Evolutionary conservation across 2,329 filamentous ascomycete species (phyloP), one percentile per base, ranked within the genome.

Genomic region (Alternaria panax): DNA sequence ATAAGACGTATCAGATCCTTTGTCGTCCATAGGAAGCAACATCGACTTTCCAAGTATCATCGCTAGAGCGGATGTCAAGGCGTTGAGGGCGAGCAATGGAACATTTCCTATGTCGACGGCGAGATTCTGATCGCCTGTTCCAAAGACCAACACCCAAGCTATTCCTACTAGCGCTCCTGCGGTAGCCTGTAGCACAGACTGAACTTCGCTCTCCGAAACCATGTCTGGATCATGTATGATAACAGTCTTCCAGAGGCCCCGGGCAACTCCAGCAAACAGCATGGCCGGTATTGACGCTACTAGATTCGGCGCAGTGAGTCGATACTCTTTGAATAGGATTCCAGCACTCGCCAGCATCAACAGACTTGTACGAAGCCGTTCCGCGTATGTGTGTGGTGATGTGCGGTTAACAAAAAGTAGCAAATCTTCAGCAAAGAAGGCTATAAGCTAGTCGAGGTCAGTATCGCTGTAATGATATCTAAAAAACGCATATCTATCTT

Each of bases 281-380:
- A 69, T 67, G 14, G 68, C 66, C 4, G 57, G 59, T 14, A 75
- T 67, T 2, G 65, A 59, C 16, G 62, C 59, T 20, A 65, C 42
- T 4, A 76, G 55, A 8, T 47, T 60, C 7, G 66, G 58, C 12
- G 67, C 60, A 9, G 54, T 62, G 36, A 72, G 59, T 40, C 67
- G 68, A 57, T 73, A 75, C 40, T 76, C 72, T 30, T 65, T 64
- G 30, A 59, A 52, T 6, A 71, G 57, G 22, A 71, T 62, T 3
- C 60, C 64, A n/a, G 53, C 58, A 47, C 63, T 64, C 20, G 64
- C 62, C 8, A 69, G 42, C 12, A 55, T 20, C 1, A 68, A 45
- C 16, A 67, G 22, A 12, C 53, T 24, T 16, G 64, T 41, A n/a
- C 59, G 63, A 54, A 63, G 20, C 6, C 65, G 40, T 47, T 68